These are phyloP conservation scores for Conidiobolus incongruus DNA, from an alignment of 371 early-diverging fungal species.

Conservation along the genomic window DNA sequence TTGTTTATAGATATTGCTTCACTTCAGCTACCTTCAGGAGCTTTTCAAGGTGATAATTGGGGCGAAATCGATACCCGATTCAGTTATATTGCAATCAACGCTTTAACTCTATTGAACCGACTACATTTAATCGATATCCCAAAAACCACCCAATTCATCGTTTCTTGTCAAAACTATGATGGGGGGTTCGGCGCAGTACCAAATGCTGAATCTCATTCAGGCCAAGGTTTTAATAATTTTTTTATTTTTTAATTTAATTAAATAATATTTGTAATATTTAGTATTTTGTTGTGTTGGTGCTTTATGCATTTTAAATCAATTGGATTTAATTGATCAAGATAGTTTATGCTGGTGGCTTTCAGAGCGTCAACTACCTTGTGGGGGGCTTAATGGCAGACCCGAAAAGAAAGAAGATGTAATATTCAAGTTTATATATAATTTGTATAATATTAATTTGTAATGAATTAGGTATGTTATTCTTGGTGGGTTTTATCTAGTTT, in stretches of 20 bases:
- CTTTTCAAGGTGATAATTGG: constrained; percentile 78
- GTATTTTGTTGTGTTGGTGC: constrained; percentile 88
- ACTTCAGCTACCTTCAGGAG: constrained; percentile 20
- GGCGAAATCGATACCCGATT: constrained; percentile 94
- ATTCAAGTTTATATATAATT: background rate
- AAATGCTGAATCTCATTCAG: constrained; percentile 92
- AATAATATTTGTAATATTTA: constrained; percentile 3
- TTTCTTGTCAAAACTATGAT: constrained; percentile 80
- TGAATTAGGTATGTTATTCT: constrained; percentile 89
- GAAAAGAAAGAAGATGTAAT: constrained; percentile 88
- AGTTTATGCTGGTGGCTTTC: constrained; percentile 79
- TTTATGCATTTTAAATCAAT: constrained; percentile 48
- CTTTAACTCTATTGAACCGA: constrained; percentile 48
- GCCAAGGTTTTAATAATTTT: constrained; percentile 32
- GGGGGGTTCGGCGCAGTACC: constrained; percentile 91
- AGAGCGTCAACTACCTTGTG: constrained; percentile 76
- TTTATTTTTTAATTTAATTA: background rate
- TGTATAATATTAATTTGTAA: background rate
- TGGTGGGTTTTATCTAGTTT: constrained; percentile 96
- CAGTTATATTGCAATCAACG: constrained; percentile 61
- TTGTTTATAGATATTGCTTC: background rate
- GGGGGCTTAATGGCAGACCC: constrained; percentile 94
- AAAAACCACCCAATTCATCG: constrained; percentile 52
- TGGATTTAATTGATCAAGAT: constrained; percentile 36
- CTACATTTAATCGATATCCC: constrained; percentile 44